Conservation (phyloP, 106 monocot species). For the Dendrobium chrysotoxum region DNA sequence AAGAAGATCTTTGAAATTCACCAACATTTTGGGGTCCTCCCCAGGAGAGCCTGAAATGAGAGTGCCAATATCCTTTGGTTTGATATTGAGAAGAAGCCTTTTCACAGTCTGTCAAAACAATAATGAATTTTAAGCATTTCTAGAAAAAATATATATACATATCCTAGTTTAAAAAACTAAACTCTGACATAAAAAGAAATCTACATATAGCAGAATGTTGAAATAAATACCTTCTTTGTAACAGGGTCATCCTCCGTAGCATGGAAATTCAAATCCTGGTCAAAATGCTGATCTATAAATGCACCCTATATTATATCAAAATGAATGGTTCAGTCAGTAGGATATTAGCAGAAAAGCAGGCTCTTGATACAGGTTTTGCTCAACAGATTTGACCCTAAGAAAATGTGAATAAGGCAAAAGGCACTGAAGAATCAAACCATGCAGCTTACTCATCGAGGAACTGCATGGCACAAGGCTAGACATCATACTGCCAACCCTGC, state of each 20-base stretch:
- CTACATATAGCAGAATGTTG: neutral
- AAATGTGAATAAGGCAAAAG: neutral
- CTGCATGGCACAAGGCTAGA: neutral
- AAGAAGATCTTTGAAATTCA: slow-evolving; percentile 87
- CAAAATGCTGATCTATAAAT: slow-evolving; percentile 79
- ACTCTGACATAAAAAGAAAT: neutral
- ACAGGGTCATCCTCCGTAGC: slow-evolving; percentile 98
- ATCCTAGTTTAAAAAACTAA: neutral
- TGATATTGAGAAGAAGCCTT: slow-evolving; percentile 72
- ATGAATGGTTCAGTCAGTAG: neutral
- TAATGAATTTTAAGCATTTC: slow-evolving; percentile 4
- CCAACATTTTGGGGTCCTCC: slow-evolving; percentile 80
- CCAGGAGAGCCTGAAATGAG: slow-evolving; percentile 70
- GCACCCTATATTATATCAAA: slow-evolving; percentile 40
- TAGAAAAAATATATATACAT: neutral
- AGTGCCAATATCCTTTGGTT: slow-evolving; percentile 74
- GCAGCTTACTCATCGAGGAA: neutral
- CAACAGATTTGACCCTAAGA: neutral
- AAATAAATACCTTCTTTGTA: slow-evolving; percentile 69
- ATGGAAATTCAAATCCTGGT: slow-evolving; percentile 91
- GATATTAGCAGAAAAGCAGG: neutral
- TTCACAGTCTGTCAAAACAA: slow-evolving; percentile 46
- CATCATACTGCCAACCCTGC: neutral
- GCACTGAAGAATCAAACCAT: neutral
- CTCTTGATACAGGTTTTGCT: neutral